Conservation (phyloP, 139 green algal genomes). For the Asterochloris sp. region DNA sequence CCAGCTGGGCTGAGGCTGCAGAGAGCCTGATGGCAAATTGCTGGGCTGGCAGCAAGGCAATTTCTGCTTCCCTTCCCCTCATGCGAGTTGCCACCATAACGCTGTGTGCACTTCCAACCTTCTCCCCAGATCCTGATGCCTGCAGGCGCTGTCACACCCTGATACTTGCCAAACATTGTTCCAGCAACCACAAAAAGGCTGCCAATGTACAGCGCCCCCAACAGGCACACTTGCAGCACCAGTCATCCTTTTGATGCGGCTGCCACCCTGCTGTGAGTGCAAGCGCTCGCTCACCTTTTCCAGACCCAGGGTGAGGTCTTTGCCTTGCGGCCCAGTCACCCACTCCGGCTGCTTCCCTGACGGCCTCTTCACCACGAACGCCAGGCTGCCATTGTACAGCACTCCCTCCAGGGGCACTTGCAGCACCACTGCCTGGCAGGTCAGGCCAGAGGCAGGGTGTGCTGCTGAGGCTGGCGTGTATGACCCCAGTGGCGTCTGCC, state of each 20-base stretch:
- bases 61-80: no score
- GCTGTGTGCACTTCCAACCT: no score
- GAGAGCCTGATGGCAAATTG: no score
- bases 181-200: not conserved
- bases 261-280: no score
- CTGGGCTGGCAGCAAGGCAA: no score
- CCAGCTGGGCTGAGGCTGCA: no score
- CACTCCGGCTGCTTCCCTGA: slow-evolving; percentile 11
- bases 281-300: not conserved
- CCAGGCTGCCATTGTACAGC: slow-evolving; percentile 12
- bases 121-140: no score
- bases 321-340: not conserved
- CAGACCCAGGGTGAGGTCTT: slow-evolving; percentile 21
- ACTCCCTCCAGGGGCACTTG: slow-evolving; percentile 33
- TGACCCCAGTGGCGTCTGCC: slow-evolving; percentile 33
- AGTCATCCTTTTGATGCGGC: not conserved
- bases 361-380: slow-evolving; percentile 14
- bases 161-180: not conserved
- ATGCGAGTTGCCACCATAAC: no score
- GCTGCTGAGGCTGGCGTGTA: not conserved
- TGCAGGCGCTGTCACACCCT: not conserved
- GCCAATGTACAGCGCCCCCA: not conserved
- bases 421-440: slow-evolving; percentile 25
- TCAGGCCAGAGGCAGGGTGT: not conserved
- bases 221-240: not conserved